Conservation (phyloP, 2,329 filamentous ascomycete genomes). For the Talaromyces sp. region DNA sequence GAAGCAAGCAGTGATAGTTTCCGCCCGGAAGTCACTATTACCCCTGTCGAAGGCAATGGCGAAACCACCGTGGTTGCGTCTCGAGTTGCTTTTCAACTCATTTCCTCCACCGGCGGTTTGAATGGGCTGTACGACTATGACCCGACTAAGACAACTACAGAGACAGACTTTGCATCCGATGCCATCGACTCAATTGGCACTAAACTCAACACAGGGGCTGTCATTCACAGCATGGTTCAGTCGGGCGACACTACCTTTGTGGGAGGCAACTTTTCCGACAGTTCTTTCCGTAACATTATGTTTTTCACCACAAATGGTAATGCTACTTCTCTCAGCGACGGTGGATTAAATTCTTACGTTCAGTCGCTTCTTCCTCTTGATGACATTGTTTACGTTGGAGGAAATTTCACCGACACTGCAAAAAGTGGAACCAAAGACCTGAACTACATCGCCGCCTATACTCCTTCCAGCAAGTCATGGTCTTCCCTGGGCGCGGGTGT, state of each 20-base stretch:
- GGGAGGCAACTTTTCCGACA: conserved; percentile 75
- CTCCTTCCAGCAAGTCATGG: conserved; percentile 65
- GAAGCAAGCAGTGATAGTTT: conserved; percentile 69
- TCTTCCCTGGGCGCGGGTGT: conserved; percentile 76
- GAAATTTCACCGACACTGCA: conserved; percentile 71
- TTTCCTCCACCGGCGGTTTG: conserved; percentile 64
- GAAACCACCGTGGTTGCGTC: conserved; percentile 82
- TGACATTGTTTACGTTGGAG: conserved; percentile 70
- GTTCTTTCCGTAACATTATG: conserved; percentile 67
- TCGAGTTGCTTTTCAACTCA: conserved; percentile 65
- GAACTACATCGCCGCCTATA: conserved; percentile 70
- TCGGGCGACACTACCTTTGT: conserved; percentile 63
- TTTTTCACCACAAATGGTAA: conserved; percentile 58
- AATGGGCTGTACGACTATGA: conserved; percentile 91
- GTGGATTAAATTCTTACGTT: conserved; percentile 78
- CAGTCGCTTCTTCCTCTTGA: conserved; percentile 62
- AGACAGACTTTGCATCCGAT: conserved; percentile 63
- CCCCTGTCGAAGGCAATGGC: conserved; percentile 56
- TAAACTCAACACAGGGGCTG: conserved; percentile 60
- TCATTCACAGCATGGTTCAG: conserved; percentile 63
- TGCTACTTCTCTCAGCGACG: conserved; percentile 56
- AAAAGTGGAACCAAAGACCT: conserved; percentile 59
- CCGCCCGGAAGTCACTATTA: conserved; percentile 72
- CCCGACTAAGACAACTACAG: conserved; percentile 54
- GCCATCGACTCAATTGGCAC: conserved; percentile 71